These are phyloP conservation scores for Trichomonascaceae sp. DNA, from an alignment of 1,139 yeast genomes.

Conservation along the genomic window DNA sequence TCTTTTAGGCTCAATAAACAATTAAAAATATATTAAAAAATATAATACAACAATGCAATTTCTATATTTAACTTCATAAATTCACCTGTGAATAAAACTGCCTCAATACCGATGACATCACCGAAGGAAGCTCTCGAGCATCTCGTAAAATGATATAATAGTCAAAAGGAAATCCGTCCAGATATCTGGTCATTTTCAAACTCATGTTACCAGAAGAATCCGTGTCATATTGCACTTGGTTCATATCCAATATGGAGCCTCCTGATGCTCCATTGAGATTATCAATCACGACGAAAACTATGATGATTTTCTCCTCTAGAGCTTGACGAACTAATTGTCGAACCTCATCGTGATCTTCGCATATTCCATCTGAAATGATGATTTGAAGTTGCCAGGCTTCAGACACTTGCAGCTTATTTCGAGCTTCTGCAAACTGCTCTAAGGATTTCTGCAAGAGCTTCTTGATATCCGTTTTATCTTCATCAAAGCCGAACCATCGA, in stretches of 20 bases:
- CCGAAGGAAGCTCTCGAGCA: slow-evolving; percentile 83
- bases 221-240: slow-evolving; percentile 76
- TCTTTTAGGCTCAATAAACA: not conserved
- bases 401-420: slow-evolving; percentile 25
- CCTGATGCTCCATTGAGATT: slow-evolving; percentile 60
- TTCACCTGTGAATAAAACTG: slow-evolving; percentile 75
- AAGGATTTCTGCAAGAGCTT: slow-evolving; percentile 68
- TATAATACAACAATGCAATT: not conserved
- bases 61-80: not conserved
- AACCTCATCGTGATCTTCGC: slow-evolving; percentile 85
- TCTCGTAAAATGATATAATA: slow-evolving; percentile 91
- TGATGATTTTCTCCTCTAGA: slow-evolving; percentile 86
- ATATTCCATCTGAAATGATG: slow-evolving; percentile 90
- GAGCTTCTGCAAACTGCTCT: slow-evolving; percentile 66
- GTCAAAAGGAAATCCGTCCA: slow-evolving; percentile 95
- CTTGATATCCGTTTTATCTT: slow-evolving; percentile 77
- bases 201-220: slow-evolving; percentile 65
- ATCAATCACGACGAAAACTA: slow-evolving; percentile 91
- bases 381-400: slow-evolving; percentile 94
- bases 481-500: slow-evolving; percentile 89
- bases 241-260: slow-evolving; percentile 91
- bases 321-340: slow-evolving; percentile 84
- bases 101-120: slow-evolving; percentile 80
- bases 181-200: slow-evolving; percentile 72
- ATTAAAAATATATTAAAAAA: not conserved